A percentile compares a stretch with the other conserved stretches of the same genome.
These are phyloP conservation scores for Serendipita sp. DNA, from an alignment of 1,284 basidiomycete genomes.

Conservation along the genomic window DNA sequence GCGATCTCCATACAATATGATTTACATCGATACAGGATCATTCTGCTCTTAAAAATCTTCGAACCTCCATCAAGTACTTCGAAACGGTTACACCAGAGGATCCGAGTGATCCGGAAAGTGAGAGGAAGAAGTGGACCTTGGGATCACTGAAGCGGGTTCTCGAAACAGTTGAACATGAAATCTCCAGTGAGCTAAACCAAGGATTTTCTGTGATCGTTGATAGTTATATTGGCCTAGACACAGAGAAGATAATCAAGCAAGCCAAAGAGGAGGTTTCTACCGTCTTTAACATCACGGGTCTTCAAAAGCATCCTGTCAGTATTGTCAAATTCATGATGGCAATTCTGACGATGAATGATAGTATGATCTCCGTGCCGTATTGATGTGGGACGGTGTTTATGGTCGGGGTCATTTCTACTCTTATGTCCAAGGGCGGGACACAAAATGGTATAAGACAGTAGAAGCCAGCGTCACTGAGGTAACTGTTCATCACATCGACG, in stretches of 20 bases:
- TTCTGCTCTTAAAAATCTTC: constrained; percentile 45
- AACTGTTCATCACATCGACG: not conserved
- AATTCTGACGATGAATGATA: constrained; percentile 18
- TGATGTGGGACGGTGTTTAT: constrained; percentile 58
- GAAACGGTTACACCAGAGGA: constrained; percentile 42
- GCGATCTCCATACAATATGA: constrained; percentile 6
- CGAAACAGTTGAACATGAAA: constrained; percentile 34
- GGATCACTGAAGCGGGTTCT: constrained; percentile 38
- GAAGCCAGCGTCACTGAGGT: constrained; percentile 56
- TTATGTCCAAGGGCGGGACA: constrained; percentile 44
- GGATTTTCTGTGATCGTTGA: not conserved
- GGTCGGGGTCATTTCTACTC: constrained; percentile 62
- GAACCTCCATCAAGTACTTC: constrained; percentile 49
- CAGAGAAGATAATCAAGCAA: constrained; percentile 33
- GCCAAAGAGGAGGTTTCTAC: constrained; percentile 30
- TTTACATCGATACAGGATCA: constrained; percentile 29
- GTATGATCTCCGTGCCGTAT: constrained; percentile 64
- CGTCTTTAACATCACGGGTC: constrained; percentile 44
- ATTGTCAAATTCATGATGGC: constrained; percentile 1
- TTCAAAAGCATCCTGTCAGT: constrained; percentile 43
- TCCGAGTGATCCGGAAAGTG: constrained; percentile 31
- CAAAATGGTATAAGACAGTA: constrained; percentile 65
- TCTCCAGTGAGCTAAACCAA: constrained; percentile 32
- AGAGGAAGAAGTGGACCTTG: constrained; percentile 29
- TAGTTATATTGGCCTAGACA: constrained; percentile 25